A percentile compares a stretch with the other conserved stretches of the same genome.
Conservation (phyloP, 169 alveolate genomes). For the Cryptosporidium meleagridis region DNA sequence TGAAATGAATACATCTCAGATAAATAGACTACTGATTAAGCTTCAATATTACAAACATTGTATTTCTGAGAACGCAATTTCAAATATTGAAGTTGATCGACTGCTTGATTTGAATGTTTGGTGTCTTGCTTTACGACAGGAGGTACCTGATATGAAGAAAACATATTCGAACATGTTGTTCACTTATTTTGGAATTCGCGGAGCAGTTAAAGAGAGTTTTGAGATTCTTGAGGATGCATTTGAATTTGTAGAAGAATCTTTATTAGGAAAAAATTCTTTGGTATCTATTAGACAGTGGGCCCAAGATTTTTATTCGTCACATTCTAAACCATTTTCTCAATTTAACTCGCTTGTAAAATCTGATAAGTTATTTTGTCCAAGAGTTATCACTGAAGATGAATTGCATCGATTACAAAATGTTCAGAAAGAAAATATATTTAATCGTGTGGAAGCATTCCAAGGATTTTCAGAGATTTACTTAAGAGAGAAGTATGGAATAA, state of each 20-base stretch:
- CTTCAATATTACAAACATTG: conserved; percentile 55
- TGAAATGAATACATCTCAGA: conserved; percentile 32
- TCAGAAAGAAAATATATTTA: neutral
- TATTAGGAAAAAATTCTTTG: conserved; percentile 26
- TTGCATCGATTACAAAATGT: neutral
- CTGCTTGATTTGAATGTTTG: conserved; percentile 45
- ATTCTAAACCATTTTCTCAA: neutral
- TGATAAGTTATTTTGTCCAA: conserved; percentile 42
- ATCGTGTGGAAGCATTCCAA: conserved; percentile 26
- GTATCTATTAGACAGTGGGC: neutral
- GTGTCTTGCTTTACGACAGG: conserved; percentile 62
- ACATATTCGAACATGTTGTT: conserved; percentile 37
- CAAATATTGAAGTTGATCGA: neutral
- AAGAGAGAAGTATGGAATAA: conserved; percentile 45
- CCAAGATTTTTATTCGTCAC: conserved; percentile 44
- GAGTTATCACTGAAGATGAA: conserved; percentile 34
- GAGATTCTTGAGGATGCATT: conserved; percentile 39
- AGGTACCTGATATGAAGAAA: conserved; percentile 26
- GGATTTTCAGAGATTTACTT: conserved; percentile 43
- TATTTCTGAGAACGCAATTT: conserved; percentile 16
- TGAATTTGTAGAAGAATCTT: conserved; percentile 8
- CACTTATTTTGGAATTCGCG: conserved; percentile 37
- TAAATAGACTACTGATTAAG: conserved; percentile 47
- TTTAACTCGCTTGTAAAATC: conserved; percentile 16
- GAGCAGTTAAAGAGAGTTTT: conserved; percentile 13